phyloP scores from a whole-genome alignment of 1,284 basidiomycete species.

The Singerocomus inundabilis region DNA sequence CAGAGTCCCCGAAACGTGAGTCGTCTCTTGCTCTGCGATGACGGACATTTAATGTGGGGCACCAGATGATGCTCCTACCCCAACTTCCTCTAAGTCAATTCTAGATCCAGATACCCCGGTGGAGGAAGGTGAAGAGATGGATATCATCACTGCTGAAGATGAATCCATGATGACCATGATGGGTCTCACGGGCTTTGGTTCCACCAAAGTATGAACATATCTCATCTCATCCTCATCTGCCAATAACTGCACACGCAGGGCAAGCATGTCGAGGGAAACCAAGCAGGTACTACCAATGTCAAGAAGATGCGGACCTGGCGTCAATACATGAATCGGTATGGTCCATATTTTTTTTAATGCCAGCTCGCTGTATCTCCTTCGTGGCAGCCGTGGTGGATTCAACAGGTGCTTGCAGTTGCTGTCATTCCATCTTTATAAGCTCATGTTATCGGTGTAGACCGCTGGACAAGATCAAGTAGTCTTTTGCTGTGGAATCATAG shows the following conservation, averaged over 20 bases:
- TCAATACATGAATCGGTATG: constrained; percentile 91
- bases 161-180: constrained; percentile 87
- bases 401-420: constrained; percentile 60
- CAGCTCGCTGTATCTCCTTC: constrained; percentile 10
- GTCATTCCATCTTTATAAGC: constrained; percentile 3
- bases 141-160: constrained; percentile 68
- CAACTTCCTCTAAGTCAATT: constrained; percentile 32
- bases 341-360: background rate
- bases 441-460: constrained; percentile 43
- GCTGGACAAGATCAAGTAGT: constrained; percentile 67
- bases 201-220: constrained; percentile 71
- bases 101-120: constrained; percentile 41
- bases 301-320: constrained; percentile 94
- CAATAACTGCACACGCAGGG: constrained; percentile 47
- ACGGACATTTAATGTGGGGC: constrained; percentile 4
- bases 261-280: constrained; percentile 78
- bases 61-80: constrained; percentile 12
- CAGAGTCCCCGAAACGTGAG: constrained; percentile 27
- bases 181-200: constrained; percentile 87
- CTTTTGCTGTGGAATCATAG: background rate
- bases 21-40: background rate
- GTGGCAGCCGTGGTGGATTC: constrained; percentile 80
- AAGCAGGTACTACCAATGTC: constrained; percentile 71
- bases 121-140: constrained; percentile 68
- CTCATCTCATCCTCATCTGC: background rate